These are phyloP conservation scores for Symmetrospora coprosmae DNA, from an alignment of 768 basidiomycete species.

Conservation along the genomic window DNA sequence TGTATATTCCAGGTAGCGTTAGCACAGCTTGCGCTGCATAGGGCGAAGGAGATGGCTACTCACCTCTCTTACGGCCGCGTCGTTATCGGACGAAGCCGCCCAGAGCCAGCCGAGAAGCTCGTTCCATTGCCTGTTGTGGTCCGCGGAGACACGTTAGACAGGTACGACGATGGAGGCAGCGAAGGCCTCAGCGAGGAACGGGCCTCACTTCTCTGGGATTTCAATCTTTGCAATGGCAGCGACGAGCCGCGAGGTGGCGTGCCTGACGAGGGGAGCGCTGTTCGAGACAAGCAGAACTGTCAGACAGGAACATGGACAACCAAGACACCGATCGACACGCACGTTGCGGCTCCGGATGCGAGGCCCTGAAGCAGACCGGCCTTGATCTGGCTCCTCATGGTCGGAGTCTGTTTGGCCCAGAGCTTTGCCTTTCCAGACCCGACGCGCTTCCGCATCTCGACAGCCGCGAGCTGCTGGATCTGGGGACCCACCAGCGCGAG, in stretches of 20 bases:
- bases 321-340: background rate
- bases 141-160: slow-evolving; percentile 23
- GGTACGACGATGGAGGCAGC: slow-evolving; percentile 9
- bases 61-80: slow-evolving; percentile 71
- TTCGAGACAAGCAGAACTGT: slow-evolving; percentile 35
- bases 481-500: slow-evolving; percentile 40
- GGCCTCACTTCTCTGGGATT: slow-evolving; percentile 47
- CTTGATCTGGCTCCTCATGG: slow-evolving; percentile 8
- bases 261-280: slow-evolving; percentile 52
- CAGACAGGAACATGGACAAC: background rate
- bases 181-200: slow-evolving; percentile 23
- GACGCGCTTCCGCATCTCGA: slow-evolving; percentile 68
- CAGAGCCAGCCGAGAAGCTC: slow-evolving; percentile 76
- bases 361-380: slow-evolving; percentile 1
- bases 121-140: slow-evolving; percentile 49
- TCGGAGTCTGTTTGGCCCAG: background rate
- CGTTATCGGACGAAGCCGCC: slow-evolving; percentile 54
- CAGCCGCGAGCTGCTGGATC: slow-evolving; percentile 93
- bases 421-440: slow-evolving; percentile 15
- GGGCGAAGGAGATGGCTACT: slow-evolving; percentile 55
- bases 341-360: background rate
- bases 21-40: too few species aligned
- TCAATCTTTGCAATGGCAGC: slow-evolving; percentile 85
- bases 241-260: slow-evolving; percentile 80
- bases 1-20: background rate